A percentile compares a stretch with the other conserved stretches of the same genome.
Evolutionary conservation across 768 basidiomycete species (phyloP).

Genomic region (Leccinum aurantiacum): DNA sequence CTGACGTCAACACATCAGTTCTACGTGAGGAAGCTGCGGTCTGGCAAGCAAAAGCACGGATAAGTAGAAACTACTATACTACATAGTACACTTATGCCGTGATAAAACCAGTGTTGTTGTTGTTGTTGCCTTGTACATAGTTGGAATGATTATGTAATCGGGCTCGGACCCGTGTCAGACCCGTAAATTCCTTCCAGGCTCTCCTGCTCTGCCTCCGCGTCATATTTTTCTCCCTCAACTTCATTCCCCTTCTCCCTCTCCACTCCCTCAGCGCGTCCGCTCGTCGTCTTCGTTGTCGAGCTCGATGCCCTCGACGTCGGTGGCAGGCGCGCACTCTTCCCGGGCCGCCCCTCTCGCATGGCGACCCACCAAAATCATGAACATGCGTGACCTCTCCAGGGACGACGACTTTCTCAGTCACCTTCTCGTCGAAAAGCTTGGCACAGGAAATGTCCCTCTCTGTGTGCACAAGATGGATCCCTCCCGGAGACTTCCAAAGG

Average conservation of each 20-base stretch:
- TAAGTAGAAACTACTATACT: conserved; percentile 24
- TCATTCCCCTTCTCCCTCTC: conserved; percentile 11
- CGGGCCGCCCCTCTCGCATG: conserved; percentile 45
- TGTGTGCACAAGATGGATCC: conserved; percentile 91
- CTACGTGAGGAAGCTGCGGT: conserved; percentile 90
- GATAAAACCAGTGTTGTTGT: no score
- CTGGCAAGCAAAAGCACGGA: conserved; percentile 95
- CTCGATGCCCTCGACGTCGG: conserved; percentile 36
- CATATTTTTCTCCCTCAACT: conserved; percentile 6
- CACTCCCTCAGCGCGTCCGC: conserved; percentile 15
- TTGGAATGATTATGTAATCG: conserved; percentile 24
- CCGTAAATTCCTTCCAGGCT: conserved; percentile 23
- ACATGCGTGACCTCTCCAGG: conserved; percentile 84
- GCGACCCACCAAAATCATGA: conserved; percentile 88
- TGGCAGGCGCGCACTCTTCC: conserved; percentile 24
- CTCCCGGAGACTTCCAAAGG: conserved; percentile 73
- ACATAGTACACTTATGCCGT: no score
- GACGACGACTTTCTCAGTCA: conserved; percentile 92
- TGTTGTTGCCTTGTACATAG: neutral
- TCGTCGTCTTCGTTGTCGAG: conserved; percentile 26
- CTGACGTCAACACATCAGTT: conserved; percentile 55
- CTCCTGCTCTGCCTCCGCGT: conserved; percentile 34
- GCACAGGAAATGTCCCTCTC: conserved; percentile 75
- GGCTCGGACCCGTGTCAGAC: conserved; percentile 26
- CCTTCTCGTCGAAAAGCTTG: conserved; percentile 85